Conservation (phyloP, 805 yeast genomes). For the Pichia ethanolica region DNA sequence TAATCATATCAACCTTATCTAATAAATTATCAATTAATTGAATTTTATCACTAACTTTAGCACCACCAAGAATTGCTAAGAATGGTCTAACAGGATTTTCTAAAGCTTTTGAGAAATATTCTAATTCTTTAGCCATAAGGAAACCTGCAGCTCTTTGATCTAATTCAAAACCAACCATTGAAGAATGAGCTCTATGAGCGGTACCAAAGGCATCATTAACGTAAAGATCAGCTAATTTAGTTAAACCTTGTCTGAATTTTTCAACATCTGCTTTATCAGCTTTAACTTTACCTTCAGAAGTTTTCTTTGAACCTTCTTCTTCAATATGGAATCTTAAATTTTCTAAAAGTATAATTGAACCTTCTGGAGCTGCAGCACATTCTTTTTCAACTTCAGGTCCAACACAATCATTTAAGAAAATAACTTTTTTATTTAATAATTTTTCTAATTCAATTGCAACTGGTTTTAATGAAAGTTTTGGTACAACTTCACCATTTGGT, state of each 20-base stretch:
- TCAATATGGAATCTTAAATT: constrained; percentile 98
- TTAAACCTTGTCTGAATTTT: constrained; percentile 82
- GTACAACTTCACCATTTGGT: constrained; percentile 90
- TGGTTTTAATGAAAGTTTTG: constrained; percentile 88
- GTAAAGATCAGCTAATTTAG: constrained; percentile 93
- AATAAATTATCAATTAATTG: constrained; percentile 95
- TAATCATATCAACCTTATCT: constrained; percentile 90
- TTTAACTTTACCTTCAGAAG: constrained; percentile 86
- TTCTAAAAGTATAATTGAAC: constrained; percentile 86
- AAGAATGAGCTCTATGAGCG: constrained; percentile 99
- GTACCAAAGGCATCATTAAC: constrained; percentile 98
- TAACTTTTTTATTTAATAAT: constrained; percentile 66
- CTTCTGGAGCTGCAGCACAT: constrained; percentile 64
- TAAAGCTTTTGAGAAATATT: constrained; percentile 95
- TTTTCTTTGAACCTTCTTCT: constrained; percentile 87
- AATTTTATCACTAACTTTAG: constrained; percentile 98
- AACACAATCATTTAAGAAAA: constrained; percentile 84
- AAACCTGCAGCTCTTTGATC: constrained; percentile 98
- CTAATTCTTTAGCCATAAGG: constrained; percentile 95
- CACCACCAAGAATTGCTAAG: constrained; percentile 98
- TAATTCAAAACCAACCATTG: constrained; percentile 95
- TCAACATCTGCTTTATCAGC: constrained; percentile 80
- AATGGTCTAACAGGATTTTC: constrained; percentile 98
- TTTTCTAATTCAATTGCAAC: constrained; percentile 83
- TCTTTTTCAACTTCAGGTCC: constrained; percentile 84